A percentile compares a stretch with the other conserved stretches of the same genome.
Evolutionary conservation across 2,329 filamentous ascomycete species (phyloP).

Genomic region (Fusarium denticulatum): DNA sequence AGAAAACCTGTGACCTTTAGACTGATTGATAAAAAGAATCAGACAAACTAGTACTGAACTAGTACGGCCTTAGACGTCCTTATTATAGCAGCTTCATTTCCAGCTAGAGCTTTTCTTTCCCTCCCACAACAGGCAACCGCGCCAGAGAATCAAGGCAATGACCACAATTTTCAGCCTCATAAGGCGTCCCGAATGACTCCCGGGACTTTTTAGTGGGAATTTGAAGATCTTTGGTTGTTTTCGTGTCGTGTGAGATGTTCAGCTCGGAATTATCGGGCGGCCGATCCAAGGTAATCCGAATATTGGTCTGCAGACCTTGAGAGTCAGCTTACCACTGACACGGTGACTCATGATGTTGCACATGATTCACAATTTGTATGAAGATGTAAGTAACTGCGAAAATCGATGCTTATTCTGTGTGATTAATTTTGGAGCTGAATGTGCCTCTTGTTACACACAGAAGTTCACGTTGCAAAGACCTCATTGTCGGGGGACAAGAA

Average conservation of each 20-base stretch:
- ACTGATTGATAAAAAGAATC: rapidly evolving
- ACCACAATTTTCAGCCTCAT: slow-evolving; percentile 2
- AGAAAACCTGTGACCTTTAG: rapidly evolving
- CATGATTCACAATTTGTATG: not conserved
- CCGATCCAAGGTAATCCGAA: not conserved
- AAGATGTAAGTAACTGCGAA: rapidly evolving
- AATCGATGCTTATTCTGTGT: rapidly evolving
- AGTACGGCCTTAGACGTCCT: rapidly evolving
- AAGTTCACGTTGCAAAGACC: not conserved
- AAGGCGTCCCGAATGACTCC: not conserved
- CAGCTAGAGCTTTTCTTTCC: not conserved
- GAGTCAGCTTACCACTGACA: not conserved
- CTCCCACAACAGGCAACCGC: not conserved
- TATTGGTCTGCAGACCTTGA: not conserved
- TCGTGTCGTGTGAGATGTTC: not conserved
- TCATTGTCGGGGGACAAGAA: rapidly evolving
- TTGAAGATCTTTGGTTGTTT: not conserved
- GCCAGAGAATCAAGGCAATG: not conserved
- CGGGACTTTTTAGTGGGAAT: not conserved
- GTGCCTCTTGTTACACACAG: not conserved
- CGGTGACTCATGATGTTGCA: not conserved
- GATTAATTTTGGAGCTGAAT: not conserved
- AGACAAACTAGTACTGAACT: rapidly evolving
- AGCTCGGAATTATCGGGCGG: slow-evolving; percentile 15
- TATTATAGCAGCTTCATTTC: rapidly evolving